Evolutionary conservation across 192 early-diverging fungal genomes (phyloP).

Genomic region (Chytriomyces confervae): DNA sequence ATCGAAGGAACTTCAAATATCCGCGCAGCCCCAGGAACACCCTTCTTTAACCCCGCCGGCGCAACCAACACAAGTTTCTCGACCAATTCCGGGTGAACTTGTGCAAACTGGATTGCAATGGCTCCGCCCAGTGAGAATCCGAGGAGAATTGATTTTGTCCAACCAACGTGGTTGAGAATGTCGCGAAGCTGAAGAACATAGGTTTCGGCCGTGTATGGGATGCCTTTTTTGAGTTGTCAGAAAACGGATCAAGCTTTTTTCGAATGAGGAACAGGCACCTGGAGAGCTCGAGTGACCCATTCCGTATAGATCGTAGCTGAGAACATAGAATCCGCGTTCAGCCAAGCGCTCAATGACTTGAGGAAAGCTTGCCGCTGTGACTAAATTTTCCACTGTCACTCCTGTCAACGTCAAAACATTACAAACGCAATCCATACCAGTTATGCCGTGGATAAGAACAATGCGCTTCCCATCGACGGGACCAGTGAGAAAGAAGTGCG

Average conservation of each 20-base stretch:
- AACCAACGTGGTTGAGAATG: slow-evolving; percentile 24
- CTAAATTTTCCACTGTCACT: neutral
- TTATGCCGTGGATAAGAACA: slow-evolving; percentile 29
- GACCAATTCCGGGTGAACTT: slow-evolving; percentile 7
- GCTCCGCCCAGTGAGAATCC: slow-evolving; percentile 23
- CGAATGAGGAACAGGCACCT: neutral
- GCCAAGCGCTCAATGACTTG: neutral
- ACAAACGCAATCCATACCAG: neutral
- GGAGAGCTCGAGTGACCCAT: slow-evolving; percentile 12
- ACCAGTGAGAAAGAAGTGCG: slow-evolving; percentile 21
- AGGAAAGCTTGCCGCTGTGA: slow-evolving; percentile 20
- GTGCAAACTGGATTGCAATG: slow-evolving; percentile 21
- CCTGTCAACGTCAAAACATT: neutral
- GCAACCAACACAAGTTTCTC: slow-evolving; percentile 27
- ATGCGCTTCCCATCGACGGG: slow-evolving; percentile 4
- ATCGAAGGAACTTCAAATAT: slow-evolving; percentile 17
- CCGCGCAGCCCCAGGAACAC: neutral
- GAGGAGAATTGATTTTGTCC: slow-evolving; percentile 1
- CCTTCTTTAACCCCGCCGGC: slow-evolving; percentile 17
- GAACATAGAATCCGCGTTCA: slow-evolving; percentile 6
- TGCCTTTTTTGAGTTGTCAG: neutral
- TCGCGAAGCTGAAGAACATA: slow-evolving; percentile 21
- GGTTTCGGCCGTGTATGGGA: slow-evolving; percentile 8
- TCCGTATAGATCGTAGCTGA: slow-evolving; percentile 21
- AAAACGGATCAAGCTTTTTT: neutral